phyloP scores from a whole-genome alignment of 2,329 filamentous ascomycete species.

The Hysterium pulicare region DNA sequence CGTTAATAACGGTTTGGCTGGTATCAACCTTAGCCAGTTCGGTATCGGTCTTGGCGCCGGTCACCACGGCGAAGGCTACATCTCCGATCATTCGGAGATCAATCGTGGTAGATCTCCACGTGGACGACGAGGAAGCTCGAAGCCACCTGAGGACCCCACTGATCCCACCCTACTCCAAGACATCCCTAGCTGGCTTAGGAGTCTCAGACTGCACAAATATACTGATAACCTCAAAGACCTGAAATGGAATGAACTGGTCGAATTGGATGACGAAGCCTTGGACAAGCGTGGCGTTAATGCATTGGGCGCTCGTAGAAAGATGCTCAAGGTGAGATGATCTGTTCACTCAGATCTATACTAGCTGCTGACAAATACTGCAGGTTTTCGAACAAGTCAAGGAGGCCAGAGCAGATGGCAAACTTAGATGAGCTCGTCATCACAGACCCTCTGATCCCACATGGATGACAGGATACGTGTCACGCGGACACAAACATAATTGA shows the following conservation, averaged over 20 bases:
- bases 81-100: constrained; percentile 92
- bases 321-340: constrained; percentile 72
- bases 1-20: constrained; percentile 67
- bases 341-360: neutral
- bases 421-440: constrained; percentile 20
- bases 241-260: constrained; percentile 90
- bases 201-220: constrained; percentile 94
- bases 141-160: constrained; percentile 96
- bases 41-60: constrained; percentile 51
- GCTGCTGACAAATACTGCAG: constrained; percentile 42
- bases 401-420: constrained; percentile 45
- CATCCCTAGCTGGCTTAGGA: constrained; percentile 93
- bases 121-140: constrained; percentile 88
- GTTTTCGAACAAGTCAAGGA: constrained; percentile 93
- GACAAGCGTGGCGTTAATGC: constrained; percentile 94
- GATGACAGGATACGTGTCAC: neutral
- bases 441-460: neutral
- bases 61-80: constrained; percentile 69
- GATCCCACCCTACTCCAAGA: constrained; percentile 87
- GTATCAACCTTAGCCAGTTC: constrained; percentile 69
- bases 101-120: constrained; percentile 85
- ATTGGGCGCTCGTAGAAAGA: constrained; percentile 89
- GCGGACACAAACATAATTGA: neutral
- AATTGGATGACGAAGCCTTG: constrained; percentile 87
- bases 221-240: constrained; percentile 97